phyloP scores from a whole-genome alignment of 2,329 filamentous ascomycete genomes.

The Bipolaris cookei region DNA sequence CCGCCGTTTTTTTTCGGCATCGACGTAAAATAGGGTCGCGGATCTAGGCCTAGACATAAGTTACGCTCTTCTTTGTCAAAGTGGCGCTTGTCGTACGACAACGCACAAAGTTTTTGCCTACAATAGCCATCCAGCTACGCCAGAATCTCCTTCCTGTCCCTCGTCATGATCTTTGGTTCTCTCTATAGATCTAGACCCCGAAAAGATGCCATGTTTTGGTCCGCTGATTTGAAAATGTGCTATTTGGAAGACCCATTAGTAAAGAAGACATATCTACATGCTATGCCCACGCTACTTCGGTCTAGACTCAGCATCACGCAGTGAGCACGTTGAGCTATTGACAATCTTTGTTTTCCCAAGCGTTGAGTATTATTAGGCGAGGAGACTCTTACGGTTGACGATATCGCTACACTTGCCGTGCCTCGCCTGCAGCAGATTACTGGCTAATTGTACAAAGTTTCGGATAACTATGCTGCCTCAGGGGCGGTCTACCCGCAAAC shows the following conservation, averaged over 20 bases:
- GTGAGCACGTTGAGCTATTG: too few species aligned
- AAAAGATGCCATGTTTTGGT: neutral
- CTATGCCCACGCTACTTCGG: too few species aligned
- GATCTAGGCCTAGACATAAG: neutral
- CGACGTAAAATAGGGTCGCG: too few species aligned
- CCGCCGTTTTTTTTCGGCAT: neutral
- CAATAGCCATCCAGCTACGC: neutral
- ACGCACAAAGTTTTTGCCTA: neutral
- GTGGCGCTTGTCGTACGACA: slow-evolving; percentile 3
- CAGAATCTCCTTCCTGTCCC: neutral
- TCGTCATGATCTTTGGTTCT: neutral
- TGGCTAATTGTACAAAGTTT: neutral
- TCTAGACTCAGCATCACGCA: too few species aligned
- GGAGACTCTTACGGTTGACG: neutral
- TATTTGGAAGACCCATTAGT: too few species aligned
- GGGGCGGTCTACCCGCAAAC: slow-evolving; percentile 7
- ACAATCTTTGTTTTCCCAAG: neutral
- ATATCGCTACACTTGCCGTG: neutral
- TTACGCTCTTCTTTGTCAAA: neutral
- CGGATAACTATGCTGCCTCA: slow-evolving; percentile 1
- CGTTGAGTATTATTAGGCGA: neutral
- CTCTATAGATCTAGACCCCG: neutral
- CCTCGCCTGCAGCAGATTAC: neutral
- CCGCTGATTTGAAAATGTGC: too few species aligned
- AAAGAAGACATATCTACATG: too few species aligned